Percentiles rank a stretch among this genome's conserved stretches.
Conservation (phyloP, 306 rosid genomes). For the Citrullus colocynthis region DNA sequence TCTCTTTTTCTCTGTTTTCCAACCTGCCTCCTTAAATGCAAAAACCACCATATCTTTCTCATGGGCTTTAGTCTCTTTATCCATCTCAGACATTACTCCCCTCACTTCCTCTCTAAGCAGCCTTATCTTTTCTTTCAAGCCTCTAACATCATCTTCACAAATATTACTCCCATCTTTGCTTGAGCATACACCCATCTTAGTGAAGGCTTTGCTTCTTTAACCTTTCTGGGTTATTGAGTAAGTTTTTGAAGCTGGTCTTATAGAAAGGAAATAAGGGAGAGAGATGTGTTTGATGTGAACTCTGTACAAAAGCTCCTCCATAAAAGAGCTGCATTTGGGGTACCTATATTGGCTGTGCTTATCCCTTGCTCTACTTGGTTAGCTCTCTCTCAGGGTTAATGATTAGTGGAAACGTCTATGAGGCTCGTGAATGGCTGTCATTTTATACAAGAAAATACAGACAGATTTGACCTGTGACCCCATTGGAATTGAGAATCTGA, state of each 20-base stretch:
- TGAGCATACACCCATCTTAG: conserved; percentile 3
- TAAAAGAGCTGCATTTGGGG: conserved; percentile 4
- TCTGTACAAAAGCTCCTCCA: not conserved
- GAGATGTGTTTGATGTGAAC: not conserved
- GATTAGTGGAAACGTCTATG: conserved; percentile 3
- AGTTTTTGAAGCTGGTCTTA: not conserved
- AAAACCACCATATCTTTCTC: conserved; percentile 67
- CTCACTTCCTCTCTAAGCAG: conserved; percentile 43
- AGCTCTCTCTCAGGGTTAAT: not conserved
- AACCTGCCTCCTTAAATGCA: conserved; percentile 66
- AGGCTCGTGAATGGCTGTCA: conserved; percentile 5
- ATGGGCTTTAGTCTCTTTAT: conserved; percentile 34
- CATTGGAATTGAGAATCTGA: conserved; percentile 4
- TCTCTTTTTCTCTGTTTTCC: conserved; percentile 78
- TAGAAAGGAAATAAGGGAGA: not conserved
- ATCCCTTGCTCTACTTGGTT: not conserved
- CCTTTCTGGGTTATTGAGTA: not conserved
- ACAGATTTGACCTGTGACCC: conserved; percentile 9
- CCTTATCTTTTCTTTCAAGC: conserved; percentile 45
- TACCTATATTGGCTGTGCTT: not conserved
- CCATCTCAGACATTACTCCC: conserved; percentile 50
- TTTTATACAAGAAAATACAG: not conserved
- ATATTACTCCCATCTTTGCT: conserved; percentile 1
- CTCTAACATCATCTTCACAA: conserved; percentile 9
- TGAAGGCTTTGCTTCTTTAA: not conserved